Percentiles rank a stretch among this genome's conserved stretches.
Evolutionary conservation across 441 rosid genomes (phyloP).

Genomic region (Populus hybrid): DNA sequence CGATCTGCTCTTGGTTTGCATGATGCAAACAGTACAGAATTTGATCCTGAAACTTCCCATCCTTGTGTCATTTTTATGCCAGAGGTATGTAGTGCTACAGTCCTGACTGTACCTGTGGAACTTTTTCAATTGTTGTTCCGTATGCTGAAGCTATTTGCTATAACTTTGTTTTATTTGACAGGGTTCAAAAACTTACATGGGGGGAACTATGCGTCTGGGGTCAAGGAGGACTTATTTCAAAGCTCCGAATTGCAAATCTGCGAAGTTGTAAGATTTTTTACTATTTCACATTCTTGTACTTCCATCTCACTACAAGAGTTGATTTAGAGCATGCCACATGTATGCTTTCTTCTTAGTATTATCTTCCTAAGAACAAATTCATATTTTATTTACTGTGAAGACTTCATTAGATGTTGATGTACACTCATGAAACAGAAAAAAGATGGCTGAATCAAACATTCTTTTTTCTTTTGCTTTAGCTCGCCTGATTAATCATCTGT

Average conservation of each 20-base stretch:
- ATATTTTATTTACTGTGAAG: not conserved
- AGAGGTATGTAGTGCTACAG: slow-evolving; percentile 42
- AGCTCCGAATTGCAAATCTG: slow-evolving; percentile 65
- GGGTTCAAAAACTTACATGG: slow-evolving; percentile 93
- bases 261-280: slow-evolving; percentile 56
- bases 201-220: slow-evolving; percentile 89
- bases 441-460: not conserved
- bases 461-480: not conserved
- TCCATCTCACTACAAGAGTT: not conserved
- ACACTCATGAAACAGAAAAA: not conserved
- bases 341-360: not conserved
- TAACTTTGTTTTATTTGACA: slow-evolving; percentile 11
- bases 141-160: not conserved
- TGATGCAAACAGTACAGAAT: slow-evolving; percentile 89
- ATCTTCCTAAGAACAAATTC: not conserved
- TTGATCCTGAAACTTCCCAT: slow-evolving; percentile 60
- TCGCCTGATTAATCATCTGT: slow-evolving; percentile 10
- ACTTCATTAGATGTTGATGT: not conserved
- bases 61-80: slow-evolving; percentile 95
- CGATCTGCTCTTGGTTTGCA: slow-evolving; percentile 57
- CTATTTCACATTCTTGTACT: not conserved
- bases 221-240: slow-evolving; percentile 76
- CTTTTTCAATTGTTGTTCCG: not conserved
- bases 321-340: not conserved
- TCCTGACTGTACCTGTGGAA: not conserved